These are phyloP conservation scores for Cymodocea nodosa DNA, from an alignment of 116 monocot genomes.

Conservation along the genomic window DNA sequence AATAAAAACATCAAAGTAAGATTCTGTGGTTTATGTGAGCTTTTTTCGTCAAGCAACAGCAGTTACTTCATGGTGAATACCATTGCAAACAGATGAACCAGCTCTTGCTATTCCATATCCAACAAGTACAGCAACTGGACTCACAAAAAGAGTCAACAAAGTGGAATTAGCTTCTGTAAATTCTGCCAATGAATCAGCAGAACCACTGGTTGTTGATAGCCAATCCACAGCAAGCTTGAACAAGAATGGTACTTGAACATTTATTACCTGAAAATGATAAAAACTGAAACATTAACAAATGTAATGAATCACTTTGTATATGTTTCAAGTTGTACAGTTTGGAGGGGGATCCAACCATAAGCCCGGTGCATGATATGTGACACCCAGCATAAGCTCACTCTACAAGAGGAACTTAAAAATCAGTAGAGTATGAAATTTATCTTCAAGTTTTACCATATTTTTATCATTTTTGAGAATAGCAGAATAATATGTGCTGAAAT, in stretches of 20 bases:
- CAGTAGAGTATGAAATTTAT: no score
- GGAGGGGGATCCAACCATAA: no score
- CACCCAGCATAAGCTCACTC: no score
- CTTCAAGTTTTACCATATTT: no score
- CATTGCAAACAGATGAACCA: conserved; percentile 89
- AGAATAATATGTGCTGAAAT: no score
- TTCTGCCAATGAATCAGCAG: conserved; percentile 42
- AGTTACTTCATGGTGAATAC: conserved; percentile 25
- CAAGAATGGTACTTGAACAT: conserved; percentile 96
- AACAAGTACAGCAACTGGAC: conserved; percentile 83
- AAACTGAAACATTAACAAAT: not conserved
- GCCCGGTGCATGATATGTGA: no score
- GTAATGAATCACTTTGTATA: not conserved
- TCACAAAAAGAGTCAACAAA: conserved; percentile 75
- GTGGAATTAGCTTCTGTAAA: conserved; percentile 68
- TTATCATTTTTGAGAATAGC: no score
- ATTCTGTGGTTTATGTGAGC: not conserved
- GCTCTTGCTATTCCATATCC: conserved; percentile 92
- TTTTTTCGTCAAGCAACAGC: not conserved
- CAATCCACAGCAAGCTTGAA: conserved; percentile 99
- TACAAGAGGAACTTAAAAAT: no score
- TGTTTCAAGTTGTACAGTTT: no score
- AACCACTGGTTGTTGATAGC: conserved; percentile 57
- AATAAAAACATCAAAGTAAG: not conserved
- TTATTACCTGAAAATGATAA: conserved; percentile 59